Evolutionary conservation across 495 filamentous ascomycete genomes (phyloP), one percentile per base, ranked within the genome.

Genomic region (Entonaema liquescens): DNA sequence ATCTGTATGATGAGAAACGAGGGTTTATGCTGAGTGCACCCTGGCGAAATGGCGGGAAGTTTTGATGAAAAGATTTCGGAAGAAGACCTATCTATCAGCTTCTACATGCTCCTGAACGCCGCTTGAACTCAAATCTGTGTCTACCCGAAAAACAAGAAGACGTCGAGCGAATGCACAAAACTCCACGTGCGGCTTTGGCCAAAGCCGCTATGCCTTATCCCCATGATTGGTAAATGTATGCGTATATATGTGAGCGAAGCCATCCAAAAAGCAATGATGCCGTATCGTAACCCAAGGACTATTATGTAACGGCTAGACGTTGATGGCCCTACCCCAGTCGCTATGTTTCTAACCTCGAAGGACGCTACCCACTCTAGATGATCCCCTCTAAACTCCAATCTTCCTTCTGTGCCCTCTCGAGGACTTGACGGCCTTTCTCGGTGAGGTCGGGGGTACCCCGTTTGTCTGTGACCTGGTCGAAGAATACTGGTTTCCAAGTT

Each of bases 401-500:
- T 8, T 83, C 87, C 40, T 81, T 80, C 64, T 92, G 89, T 54
- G 95, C 80, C 19, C 89, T 88, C 67, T 89, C 82, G 9, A 98
- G 84, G 15, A 87, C 92, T 77, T 85, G 82, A 53, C 83, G 81
- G 2, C 94, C 94, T 67, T 95, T 92, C 57, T 91, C 86, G 0
- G 89, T 95, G 71, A 98, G 81, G 61, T 91, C 85, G 0, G 94
- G 94, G 77, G 88, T 92, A 5, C 94, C 94, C 15, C 88, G 78
- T 21, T 91, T 89, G 63, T 90, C 91, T 9, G 90, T 87, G 1
- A 86, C 87, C 9, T 89, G 88, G 4, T 88, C 91, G 77, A 99
- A 99, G 79, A 97, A 99, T 25, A 93, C 84, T n/a, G 95, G 95
- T 65, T 89, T 84, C 92, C 92, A 98, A 17, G 89, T 83, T 54